Evolutionary conservation across 495 filamentous ascomycete genomes (phyloP), one percentile per base, ranked within the genome.

Genomic region (Patellaria atrata): DNA sequence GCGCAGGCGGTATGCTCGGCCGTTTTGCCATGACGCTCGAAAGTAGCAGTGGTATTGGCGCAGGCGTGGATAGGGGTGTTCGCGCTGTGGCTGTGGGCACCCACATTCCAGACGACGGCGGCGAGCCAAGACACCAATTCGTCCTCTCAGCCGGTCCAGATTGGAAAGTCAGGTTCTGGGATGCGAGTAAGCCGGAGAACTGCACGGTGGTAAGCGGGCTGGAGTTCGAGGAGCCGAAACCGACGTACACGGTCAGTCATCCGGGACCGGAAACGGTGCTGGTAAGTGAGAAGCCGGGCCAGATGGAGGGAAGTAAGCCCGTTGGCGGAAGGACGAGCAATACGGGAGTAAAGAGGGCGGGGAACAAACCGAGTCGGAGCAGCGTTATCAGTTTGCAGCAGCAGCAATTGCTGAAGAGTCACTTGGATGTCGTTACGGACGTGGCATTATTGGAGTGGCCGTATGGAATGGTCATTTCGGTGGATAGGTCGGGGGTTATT

Each of bases 91-190:
- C 57, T 3, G 59, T 67, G 18, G 66, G 69, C 10, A 50, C 63
- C 9, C 69, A 77, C 51, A 51, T 43, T 7, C 27, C 60, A 27
- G 71, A 76, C 27, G 71, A 76, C 10, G 64, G 67, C 38, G 56
- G 68, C 11, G 75, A 80, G 15, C 55, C 69, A 18, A 60, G 69
- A 27, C 63, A 65, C 8, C 45, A 50, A 14, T 96, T 84, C 55
- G 73, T 92, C 16, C 58, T 99, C 13, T 85, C 84, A 0, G 87
- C 73, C 2, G 87, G 91, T 3, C 76, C 77, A 19, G 89, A 96
- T 51, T 82, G 77, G 53, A 91, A 85, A 52, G 70, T 97, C 14
- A 71, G 89, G 5, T 94, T 85, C 57, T 97, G 89, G 89, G 89
- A 96, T 50, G 60, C 83, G 7, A 59, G 67, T 5, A 72, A 70